phyloP scores from a whole-genome alignment of 2,329 filamentous ascomycete genomes.

The Talaromyces piceae region DNA sequence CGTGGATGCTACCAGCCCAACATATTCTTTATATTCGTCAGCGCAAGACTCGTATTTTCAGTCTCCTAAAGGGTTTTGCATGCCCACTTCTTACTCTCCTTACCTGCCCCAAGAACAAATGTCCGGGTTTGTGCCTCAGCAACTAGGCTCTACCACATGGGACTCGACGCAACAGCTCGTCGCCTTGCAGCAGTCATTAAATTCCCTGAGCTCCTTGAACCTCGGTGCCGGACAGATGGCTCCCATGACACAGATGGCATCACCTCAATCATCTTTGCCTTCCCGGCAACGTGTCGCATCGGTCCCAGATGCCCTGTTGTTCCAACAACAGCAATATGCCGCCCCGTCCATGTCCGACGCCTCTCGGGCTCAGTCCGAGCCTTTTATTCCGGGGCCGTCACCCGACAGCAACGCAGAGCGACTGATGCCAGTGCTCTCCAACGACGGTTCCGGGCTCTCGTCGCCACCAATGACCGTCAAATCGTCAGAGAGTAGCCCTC shows the following conservation, averaged over 20 bases:
- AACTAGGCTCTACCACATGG: not conserved
- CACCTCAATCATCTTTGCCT: not conserved
- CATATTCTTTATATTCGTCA: slow-evolving; percentile 1
- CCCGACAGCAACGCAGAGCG: not conserved
- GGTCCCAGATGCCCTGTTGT: slow-evolving; percentile 7
- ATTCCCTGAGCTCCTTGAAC: not conserved
- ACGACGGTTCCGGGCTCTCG: slow-evolving; percentile 5
- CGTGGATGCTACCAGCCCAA: slow-evolving; percentile 4
- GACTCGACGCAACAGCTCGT: not conserved
- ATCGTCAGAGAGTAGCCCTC: slow-evolving; percentile 3
- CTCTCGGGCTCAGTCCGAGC: slow-evolving; percentile 3
- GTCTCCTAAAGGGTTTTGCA: slow-evolving; percentile 14
- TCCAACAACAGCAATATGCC: not conserved
- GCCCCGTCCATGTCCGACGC: not conserved
- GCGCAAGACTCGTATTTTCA: slow-evolving; percentile 15
- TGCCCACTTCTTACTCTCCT: slow-evolving; percentile 7
- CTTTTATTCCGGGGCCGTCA: not conserved
- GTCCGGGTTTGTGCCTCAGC: not conserved
- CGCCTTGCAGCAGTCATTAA: not conserved
- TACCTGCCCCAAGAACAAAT: slow-evolving; percentile 14
- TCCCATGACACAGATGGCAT: slow-evolving; percentile 2
- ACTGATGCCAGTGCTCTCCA: not conserved
- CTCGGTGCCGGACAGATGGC: not conserved
- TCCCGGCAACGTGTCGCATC: slow-evolving; percentile 9
- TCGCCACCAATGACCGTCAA: not conserved